Base-by-base conservation (phyloP, 495 filamentous ascomycete genomes). In the Daldinia loculata region DNA sequence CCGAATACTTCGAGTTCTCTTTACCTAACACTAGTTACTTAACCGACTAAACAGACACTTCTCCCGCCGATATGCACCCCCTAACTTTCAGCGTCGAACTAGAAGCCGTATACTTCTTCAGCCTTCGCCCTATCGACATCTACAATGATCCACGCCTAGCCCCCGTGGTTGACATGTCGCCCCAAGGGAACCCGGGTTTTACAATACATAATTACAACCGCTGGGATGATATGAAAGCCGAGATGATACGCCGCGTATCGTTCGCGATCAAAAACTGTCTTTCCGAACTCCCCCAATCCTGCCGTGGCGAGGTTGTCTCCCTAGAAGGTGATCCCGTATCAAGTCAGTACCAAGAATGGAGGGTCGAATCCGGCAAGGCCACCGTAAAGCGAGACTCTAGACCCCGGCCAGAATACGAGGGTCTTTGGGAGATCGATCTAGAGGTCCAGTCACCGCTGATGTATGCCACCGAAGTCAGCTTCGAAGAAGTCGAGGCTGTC, bases 11-110 rank as follows among this genome's bases (percentile, higher is more conserved):
- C 1, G 7, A 30, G 29, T 9, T 6, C 29, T 9, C 2, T 2
- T 9, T 9, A 7, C 29, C 6, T 9, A 32, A 8, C 7, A 32
- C 29, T 9, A 9, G 29, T 34, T 3, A 34, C 32, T 34, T 34
- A 34, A 11, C 29, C 29, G 29, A 32, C 32, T 11, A 34, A 11
- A 11, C 8, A 34, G 2, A 9, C 32, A 34, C 32, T 34, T 34
- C 32, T 34, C 32, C 32, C 32, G 8, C 17, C n/a, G 6, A 9
- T 2, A 61, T 61, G 57, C 24, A 4, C 1, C 12, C 38, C 0
- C 11, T 56, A 12, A 61, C 45, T 1, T 67, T 67, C 38, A 56
- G 64, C 3, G 64, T 67, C 9, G 56, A 67, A 15, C 56, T 61
- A n/a, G 64, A 67, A 19, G 48, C 36, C 7, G 56, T 39, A 15